phyloP scores from a whole-genome alignment of 2,329 filamentous ascomycete genomes.

The Nemania sp. region DNA sequence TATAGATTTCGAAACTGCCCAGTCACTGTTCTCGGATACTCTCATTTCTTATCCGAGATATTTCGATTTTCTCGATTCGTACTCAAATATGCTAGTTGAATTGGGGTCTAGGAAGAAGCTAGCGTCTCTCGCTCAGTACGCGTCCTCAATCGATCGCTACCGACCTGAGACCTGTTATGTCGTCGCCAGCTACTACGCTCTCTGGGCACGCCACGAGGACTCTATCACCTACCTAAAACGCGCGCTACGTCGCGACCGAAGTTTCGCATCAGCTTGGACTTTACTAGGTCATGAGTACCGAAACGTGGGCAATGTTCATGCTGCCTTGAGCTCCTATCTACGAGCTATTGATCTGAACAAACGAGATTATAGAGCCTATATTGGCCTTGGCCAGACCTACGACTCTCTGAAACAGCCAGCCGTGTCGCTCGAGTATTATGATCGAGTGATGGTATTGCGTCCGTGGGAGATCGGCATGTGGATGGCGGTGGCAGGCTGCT shows the following conservation, averaged over 20 bases:
- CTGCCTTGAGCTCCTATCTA: background rate
- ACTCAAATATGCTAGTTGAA: slow-evolving; percentile 5
- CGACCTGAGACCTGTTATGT: slow-evolving; percentile 11
- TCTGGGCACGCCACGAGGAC: background rate
- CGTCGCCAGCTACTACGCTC: slow-evolving; percentile 6
- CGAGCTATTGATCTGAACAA: background rate
- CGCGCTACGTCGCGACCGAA: slow-evolving; percentile 1
- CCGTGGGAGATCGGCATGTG: background rate
- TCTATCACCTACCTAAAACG: background rate
- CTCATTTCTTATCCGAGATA: background rate
- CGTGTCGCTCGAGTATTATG: background rate
- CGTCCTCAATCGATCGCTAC: slow-evolving; percentile 9
- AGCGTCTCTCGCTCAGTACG: background rate
- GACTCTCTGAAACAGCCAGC: background rate
- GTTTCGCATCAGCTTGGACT: slow-evolving; percentile 3
- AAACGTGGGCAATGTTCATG: slow-evolving; percentile 4
- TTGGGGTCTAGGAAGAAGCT: background rate
- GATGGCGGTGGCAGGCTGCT: background rate
- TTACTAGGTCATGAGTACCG: slow-evolving; percentile 12
- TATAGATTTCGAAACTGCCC: background rate
- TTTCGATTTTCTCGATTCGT: slow-evolving; percentile 7
- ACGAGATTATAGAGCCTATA: slow-evolving; percentile 1
- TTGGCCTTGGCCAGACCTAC: slow-evolving; percentile 3
- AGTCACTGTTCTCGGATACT: background rate
- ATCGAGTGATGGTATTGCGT: background rate